Conservation (phyloP, 106 monocot genomes). For the Dendrobium chrysotoxum region DNA sequence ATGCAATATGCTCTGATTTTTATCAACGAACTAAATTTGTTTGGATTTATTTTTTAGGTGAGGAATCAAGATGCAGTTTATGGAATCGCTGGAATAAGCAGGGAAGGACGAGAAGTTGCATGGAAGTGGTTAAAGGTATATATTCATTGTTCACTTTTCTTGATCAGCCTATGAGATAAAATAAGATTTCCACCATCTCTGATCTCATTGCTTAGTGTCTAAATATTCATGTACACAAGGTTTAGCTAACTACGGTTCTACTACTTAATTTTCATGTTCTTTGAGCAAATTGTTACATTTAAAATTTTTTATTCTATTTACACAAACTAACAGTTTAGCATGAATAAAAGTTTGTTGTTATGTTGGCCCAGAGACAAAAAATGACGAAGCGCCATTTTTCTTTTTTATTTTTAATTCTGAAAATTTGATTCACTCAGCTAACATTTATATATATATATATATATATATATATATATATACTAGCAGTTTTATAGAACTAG, state of each 20-base stretch:
- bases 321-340: too few species aligned
- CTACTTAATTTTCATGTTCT: neutral
- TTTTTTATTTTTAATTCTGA: too few species aligned
- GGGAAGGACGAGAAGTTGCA: conserved; percentile 69
- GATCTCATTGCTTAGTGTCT: neutral
- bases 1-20: neutral
- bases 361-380: too few species aligned
- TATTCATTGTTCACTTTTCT: neutral
- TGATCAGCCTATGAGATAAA: neutral
- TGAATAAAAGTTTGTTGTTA: too few species aligned
- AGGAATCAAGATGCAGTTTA: conserved; percentile 70
- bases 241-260: neutral
- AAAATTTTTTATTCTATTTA: too few species aligned
- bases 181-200: neutral
- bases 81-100: conserved; percentile 50
- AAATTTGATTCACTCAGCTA: too few species aligned
- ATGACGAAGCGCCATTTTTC: too few species aligned
- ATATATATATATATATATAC: too few species aligned
- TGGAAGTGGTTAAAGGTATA: conserved; percentile 93
- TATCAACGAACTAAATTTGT: neutral
- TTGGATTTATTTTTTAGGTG: conserved; percentile 35
- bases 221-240: neutral
- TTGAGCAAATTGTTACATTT: neutral
- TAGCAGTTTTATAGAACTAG: too few species aligned
- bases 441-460: too few species aligned